Conservation (phyloP, 169 alveolate species). For the Cystoisospora suis region DNA sequence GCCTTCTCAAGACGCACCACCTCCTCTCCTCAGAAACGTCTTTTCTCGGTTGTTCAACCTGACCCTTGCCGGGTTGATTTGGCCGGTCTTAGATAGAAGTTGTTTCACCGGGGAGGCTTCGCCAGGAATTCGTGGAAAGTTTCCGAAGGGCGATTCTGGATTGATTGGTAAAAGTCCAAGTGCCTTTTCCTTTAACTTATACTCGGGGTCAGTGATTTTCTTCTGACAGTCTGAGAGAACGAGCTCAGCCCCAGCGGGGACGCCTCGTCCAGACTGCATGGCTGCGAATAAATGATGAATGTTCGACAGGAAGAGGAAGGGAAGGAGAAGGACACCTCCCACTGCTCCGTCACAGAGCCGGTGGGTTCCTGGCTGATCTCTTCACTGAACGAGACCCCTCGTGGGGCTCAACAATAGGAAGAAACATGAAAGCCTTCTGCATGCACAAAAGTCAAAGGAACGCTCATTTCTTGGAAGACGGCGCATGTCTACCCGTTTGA, state of each 20-base stretch:
- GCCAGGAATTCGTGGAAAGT: constrained; percentile 80
- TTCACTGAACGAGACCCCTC: too few species aligned
- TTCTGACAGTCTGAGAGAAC: constrained; percentile 33
- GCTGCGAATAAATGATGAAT: too few species aligned
- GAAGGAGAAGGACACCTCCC: too few species aligned
- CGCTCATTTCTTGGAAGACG: too few species aligned
- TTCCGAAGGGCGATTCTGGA: constrained; percentile 91
- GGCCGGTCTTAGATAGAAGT: background rate
- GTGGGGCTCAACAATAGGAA: too few species aligned
- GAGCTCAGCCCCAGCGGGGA: constrained; percentile 36
- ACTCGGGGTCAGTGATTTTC: constrained; percentile 28
- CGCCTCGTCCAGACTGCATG: background rate
- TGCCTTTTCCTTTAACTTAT: constrained; percentile 33
- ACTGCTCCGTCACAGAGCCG: too few species aligned
- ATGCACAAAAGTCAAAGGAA: too few species aligned
- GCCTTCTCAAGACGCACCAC: background rate
- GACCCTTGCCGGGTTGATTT: constrained; percentile 66
- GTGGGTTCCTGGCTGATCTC: too few species aligned
- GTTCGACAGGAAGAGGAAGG: too few species aligned
- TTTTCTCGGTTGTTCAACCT: constrained; percentile 65
- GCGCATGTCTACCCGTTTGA: too few species aligned
- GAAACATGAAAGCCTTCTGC: too few species aligned
- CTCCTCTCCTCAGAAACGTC: background rate
- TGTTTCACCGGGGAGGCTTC: background rate
- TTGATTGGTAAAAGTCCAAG: constrained; percentile 75